Percentiles rank a stretch among this genome's conserved stretches.
Evolutionary conservation across 768 basidiomycete genomes (phyloP).

Genomic region (Kwoniella botswanensis): DNA sequence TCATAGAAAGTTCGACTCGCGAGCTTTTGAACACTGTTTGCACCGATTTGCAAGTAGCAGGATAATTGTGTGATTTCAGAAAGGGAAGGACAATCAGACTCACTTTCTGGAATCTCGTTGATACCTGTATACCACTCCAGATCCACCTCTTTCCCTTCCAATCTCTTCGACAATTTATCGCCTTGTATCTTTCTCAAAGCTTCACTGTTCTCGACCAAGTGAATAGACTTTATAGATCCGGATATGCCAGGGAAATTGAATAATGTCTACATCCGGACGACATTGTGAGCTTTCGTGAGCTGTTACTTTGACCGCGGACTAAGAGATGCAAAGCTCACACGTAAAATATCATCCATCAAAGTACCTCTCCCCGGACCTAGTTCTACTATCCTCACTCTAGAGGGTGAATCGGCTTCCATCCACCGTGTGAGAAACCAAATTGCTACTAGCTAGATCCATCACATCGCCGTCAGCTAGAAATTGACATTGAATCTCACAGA

Average conservation of each 20-base stretch:
- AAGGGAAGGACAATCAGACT: conserved; percentile 12
- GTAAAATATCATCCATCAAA: conserved; percentile 82
- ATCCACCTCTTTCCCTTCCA: conserved; percentile 37
- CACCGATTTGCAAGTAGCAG: too few relatives aligned
- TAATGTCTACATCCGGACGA: conserved; percentile 43
- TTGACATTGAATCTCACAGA: not conserved
- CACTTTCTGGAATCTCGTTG: conserved; percentile 66
- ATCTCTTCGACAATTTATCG: conserved; percentile 60
- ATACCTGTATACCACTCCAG: conserved; percentile 77
- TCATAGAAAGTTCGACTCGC: too few relatives aligned
- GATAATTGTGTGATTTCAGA: too few relatives aligned
- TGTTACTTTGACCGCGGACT: too few relatives aligned
- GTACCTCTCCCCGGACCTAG: conserved; percentile 94
- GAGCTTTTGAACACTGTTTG: too few relatives aligned
- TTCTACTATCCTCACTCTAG: conserved; percentile 75
- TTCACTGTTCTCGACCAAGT: conserved; percentile 80
- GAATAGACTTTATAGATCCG: conserved; percentile 62
- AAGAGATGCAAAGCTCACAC: conserved; percentile 63
- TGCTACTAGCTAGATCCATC: conserved; percentile 70
- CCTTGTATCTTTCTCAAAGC: conserved; percentile 71
- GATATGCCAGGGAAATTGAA: conserved; percentile 41
- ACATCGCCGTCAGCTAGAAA: not conserved
- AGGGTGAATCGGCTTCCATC: conserved; percentile 63
- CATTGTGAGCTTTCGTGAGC: not conserved
- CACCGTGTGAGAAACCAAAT: conserved; percentile 86